These are phyloP conservation scores for Herpetospermum pedunculosum DNA, from an alignment of 306 rosid species.

Conservation along the genomic window DNA sequence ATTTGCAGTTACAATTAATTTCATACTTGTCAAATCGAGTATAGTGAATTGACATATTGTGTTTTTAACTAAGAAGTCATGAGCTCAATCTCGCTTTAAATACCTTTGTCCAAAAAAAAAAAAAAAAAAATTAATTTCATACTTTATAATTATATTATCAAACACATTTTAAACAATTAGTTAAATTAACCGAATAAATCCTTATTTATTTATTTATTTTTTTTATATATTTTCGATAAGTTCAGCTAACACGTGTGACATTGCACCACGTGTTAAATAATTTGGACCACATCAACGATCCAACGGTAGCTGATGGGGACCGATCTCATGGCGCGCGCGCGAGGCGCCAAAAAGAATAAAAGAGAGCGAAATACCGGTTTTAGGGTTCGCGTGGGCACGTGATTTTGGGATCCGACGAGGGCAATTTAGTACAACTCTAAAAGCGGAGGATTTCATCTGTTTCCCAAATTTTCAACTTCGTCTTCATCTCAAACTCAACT, in stretches of 20 bases:
- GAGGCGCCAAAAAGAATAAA: background rate
- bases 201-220: too few species aligned
- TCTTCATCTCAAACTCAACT: background rate
- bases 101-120: too few species aligned
- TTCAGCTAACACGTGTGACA: background rate
- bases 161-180: too few species aligned
- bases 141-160: too few species aligned
- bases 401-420: background rate
- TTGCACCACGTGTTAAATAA: background rate
- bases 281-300: background rate
- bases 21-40: too few species aligned
- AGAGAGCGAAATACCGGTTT: background rate
- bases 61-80: too few species aligned
- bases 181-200: too few species aligned
- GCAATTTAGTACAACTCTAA: background rate
- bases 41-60: too few species aligned
- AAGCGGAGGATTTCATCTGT: background rate
- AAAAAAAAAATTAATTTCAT: too few species aligned
- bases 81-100: too few species aligned
- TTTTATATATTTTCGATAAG: too few species aligned
- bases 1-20: too few species aligned
- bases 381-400: background rate
- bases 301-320: background rate
- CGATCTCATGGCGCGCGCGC: background rate
- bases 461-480: background rate